Evolutionary conservation across 352 stramenopile species (phyloP).

Genomic region (Phytophthora europaea): DNA sequence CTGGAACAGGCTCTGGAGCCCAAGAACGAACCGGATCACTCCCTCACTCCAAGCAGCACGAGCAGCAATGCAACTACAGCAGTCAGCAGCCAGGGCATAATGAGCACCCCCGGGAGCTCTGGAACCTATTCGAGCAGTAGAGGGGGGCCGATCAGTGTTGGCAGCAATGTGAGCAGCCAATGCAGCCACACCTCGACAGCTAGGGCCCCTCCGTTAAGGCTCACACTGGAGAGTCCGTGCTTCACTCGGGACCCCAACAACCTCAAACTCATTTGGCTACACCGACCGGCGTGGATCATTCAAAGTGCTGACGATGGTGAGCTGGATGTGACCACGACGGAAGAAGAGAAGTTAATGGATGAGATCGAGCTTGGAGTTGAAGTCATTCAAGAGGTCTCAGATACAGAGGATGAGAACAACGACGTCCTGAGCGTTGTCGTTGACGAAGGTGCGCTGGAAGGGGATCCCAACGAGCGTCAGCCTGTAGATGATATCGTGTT

Average conservation of each 20-base stretch:
- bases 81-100: constrained; percentile 10
- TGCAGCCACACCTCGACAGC: constrained; percentile 1
- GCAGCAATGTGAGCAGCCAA: constrained; percentile 16
- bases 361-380: background rate
- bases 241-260: constrained; percentile 31
- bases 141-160: background rate
- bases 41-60: constrained; percentile 9
- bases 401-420: background rate
- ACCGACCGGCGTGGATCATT: constrained; percentile 14
- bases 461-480: background rate
- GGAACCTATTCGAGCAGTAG: constrained; percentile 10
- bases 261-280: constrained; percentile 29
- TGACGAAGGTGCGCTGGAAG: background rate
- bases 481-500: background rate
- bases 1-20: constrained; percentile 31
- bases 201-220: constrained; percentile 14
- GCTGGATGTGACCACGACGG: background rate
- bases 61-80: constrained; percentile 22
- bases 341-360: constrained; percentile 12
- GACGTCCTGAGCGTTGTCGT: background rate
- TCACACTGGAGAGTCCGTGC: constrained; percentile 21
- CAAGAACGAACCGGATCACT: constrained; percentile 6
- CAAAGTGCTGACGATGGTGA: background rate
- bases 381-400: background rate
- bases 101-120: constrained; percentile 9